Evolutionary conservation across 2,329 filamentous ascomycete species (phyloP).

Genomic region (Biscogniauxia marginata): DNA sequence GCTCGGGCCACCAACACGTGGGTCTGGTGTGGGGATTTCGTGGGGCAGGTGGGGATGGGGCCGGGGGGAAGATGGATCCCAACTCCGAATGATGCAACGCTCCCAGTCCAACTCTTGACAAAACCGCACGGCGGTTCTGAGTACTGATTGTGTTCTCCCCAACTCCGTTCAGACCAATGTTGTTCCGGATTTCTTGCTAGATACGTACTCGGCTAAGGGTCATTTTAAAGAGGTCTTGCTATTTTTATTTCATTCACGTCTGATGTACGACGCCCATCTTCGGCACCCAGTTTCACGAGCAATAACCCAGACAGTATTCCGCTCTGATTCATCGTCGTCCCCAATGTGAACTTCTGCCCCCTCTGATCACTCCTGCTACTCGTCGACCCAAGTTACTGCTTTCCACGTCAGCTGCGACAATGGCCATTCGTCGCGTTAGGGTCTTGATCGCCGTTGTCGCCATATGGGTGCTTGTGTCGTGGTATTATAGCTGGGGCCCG

Average conservation of each 20-base stretch:
- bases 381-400: not conserved
- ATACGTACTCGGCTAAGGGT: not conserved
- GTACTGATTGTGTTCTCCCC: not conserved
- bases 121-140: no score
- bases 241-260: not conserved
- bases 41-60: not conserved
- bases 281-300: not conserved
- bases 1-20: not conserved
- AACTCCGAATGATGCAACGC: not conserved
- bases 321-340: not conserved
- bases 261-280: not conserved
- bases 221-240: not conserved
- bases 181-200: not conserved
- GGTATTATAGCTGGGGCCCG: conserved; percentile 31
- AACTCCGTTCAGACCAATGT: not conserved
- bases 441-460: conserved; percentile 28
- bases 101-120: not conserved
- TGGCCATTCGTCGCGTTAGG: conserved; percentile 32
- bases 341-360: not conserved
- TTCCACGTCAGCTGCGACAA: conserved; percentile 8
- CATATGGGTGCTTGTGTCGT: conserved; percentile 31
- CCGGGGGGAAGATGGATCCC: not conserved
- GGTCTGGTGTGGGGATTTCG: not conserved
- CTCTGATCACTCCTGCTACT: not conserved
- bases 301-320: not conserved